A percentile compares a stretch with the other conserved stretches of the same genome.
Evolutionary conservation across 306 rosid species (phyloP).

Genomic region (Coriaria nepalensis): DNA sequence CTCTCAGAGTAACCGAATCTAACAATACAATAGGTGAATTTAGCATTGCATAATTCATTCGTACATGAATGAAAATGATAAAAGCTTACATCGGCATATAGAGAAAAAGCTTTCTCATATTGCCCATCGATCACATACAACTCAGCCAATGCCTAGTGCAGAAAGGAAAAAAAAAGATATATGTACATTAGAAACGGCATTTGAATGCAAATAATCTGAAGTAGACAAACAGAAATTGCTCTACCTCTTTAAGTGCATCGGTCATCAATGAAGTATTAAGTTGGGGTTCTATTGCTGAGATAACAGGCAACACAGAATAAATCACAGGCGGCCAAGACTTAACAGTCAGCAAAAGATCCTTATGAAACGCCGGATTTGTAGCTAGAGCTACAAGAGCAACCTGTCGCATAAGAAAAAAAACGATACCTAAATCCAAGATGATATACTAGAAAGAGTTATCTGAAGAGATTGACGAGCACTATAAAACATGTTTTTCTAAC

Average conservation of each 20-base stretch:
- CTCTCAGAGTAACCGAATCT: too few relatives aligned
- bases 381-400: conserved; percentile 96
- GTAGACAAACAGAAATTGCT: conserved; percentile 8
- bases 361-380: conserved; percentile 73
- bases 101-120: conserved; percentile 71
- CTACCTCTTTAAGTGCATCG: conserved; percentile 77
- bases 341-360: conserved; percentile 57
- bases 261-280: conserved; percentile 73
- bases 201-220: not conserved
- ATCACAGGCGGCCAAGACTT: conserved; percentile 80
- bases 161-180: conserved; percentile 5
- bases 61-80: conserved; percentile 10
- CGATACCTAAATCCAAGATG: conserved; percentile 7
- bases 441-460: conserved; percentile 2
- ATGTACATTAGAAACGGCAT: conserved; percentile 2
- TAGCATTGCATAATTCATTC: not conserved
- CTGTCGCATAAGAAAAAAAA: conserved; percentile 30
- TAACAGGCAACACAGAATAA: conserved; percentile 72
- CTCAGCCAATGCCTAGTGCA: conserved; percentile 74
- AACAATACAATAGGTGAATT: too few relatives aligned
- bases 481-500: conserved; percentile 20
- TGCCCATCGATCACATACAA: conserved; percentile 76
- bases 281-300: conserved; percentile 94
- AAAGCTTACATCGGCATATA: conserved; percentile 91
- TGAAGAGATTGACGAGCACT: conserved; percentile 1